Evolutionary conservation across 2,329 filamentous ascomycete species (phyloP), one percentile per base, ranked within the genome.

Genomic region (Aspergillus unguis): DNA sequence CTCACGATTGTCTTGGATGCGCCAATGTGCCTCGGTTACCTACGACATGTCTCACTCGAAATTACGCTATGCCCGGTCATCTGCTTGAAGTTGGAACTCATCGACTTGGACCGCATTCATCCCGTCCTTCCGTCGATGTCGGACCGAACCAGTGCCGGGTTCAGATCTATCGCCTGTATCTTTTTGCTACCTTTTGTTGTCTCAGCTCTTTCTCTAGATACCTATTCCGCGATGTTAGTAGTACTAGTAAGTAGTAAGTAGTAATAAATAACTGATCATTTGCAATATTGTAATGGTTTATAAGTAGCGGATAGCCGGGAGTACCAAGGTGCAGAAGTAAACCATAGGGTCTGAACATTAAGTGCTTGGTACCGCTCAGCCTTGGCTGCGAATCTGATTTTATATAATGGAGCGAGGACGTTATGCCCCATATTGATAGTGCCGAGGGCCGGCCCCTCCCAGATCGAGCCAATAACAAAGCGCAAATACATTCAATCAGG

Each of bases 121-220:
- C 36, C 32, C 44, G 23, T 23, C 23, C 44, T 17, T 17, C 17
- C 17, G 17, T 17, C 17, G 17, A 17, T 17, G 17, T 17, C 29
- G 10, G 5, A 26, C 17, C 11, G 9, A 9, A 17, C n/a, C 29
- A 3, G 6, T n/a, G 10, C 40, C 29, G 28, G 28, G 29, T 23
- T 43, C 11, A 44, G 28, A 44, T 44, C n/a, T 32, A 33, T n/a
- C 25, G 33, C 33, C 28, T 46, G 41, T 37, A 40, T 35, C 36
- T 23, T 50, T 46, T 46, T 50, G 45, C 35, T 10, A 29, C 35
- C 50, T 51, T 54, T 17, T 17, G 17, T 17, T 17, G 17, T 17
- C 17, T 17, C 17, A 17, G 17, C 17, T 52, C 52, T 48, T 45
- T 27, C 63, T 61, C 61, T 64, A 68, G 65, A 68, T 70, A 69